Evolutionary conservation across 2,329 filamentous ascomycete genomes (phyloP), one percentile per base, ranked within the genome.

Genomic region (Shiraia bambusicola): DNA sequence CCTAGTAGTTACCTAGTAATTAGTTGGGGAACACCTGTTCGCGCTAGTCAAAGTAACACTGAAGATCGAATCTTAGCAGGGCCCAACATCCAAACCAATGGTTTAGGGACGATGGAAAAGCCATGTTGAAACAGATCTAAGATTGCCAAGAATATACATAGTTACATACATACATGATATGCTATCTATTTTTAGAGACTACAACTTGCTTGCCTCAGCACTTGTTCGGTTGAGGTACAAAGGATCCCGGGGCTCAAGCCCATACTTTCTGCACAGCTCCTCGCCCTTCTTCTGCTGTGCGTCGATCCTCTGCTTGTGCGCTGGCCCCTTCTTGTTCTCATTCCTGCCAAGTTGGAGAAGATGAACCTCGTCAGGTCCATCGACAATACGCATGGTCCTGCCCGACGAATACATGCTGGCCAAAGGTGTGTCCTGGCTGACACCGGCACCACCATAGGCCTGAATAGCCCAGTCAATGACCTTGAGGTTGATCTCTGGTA

Each of bases 381-480:
- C 93, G 0, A 89, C 90, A 56, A 95, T 81, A 47, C 88, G 79
- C 70, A 95, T 77, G 6, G 91, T 95, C 44, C 90, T 78, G 61
- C 90, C 87, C 47, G 79, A 74, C 14, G 88, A 83, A 83, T 88
- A 95, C 81, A 91, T 84, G 28, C 47, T 52, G 3, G 69, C 91
- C 51, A 98, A 76, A 14, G 93, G 93, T 2, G 93, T 97, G 65
- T 98, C 93, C 76, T 97, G 93, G 62, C 83, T 87, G 34, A 98
- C 86, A 65, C 93, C 93, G 3, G 87, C 89, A 45, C 84, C 93
- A 46, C 93, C 93, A 61, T 91, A 95, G 0, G 88, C 81, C 78
- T 98, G 93, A 10, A 98, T 83, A 0, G 93, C 93, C 48, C 91
- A 87, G 76, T 98, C 93, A 59, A 98, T 92, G 58, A 97, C 88